Conservation (phyloP, 805 yeast genomes). For the Teunomyces funiuensis region DNA sequence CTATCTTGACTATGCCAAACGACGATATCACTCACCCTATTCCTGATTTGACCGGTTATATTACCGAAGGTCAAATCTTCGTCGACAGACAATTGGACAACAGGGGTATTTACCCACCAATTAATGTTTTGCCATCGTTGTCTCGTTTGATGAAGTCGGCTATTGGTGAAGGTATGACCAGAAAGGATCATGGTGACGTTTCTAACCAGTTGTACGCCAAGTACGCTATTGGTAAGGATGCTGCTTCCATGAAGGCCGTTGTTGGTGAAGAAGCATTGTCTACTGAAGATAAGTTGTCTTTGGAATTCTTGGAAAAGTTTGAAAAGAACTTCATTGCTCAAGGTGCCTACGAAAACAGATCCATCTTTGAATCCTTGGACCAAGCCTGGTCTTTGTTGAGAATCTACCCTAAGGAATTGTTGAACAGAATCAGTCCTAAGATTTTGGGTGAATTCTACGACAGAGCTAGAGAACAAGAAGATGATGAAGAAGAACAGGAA, state of each 20-base stretch:
- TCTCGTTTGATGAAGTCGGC: conserved; percentile 99
- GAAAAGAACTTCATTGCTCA: conserved; percentile 94
- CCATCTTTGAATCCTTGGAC: conserved; percentile 91
- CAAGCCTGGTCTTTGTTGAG: conserved; percentile 98
- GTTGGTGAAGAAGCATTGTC: conserved; percentile 99
- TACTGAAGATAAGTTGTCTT: conserved; percentile 93
- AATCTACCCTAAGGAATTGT: conserved; percentile 98
- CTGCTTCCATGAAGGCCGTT: conserved; percentile 99
- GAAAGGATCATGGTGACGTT: conserved; percentile 99
- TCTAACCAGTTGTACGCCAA: conserved; percentile 98
- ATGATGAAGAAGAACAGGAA: conserved; percentile 46
- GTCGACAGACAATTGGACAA: conserved; percentile 95
- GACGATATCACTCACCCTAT: conserved; percentile 99
- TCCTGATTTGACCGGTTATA: conserved; percentile 99
- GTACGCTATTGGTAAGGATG: conserved; percentile 99
- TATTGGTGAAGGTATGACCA: conserved; percentile 99
- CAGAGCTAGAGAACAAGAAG: conserved; percentile 71
- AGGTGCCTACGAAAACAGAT: conserved; percentile 96
- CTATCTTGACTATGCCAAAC: conserved; percentile 98
- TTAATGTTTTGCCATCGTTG: conserved; percentile 94
- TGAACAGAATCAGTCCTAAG: conserved; percentile 98
- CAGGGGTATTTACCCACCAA: conserved; percentile 98
- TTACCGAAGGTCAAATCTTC: conserved; percentile 98
- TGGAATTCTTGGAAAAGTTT: conserved; percentile 96
- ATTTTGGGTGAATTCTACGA: conserved; percentile 94